These are phyloP conservation scores for Thuidium tamariscinum DNA, from an alignment of 225 moss, liverwort and hornwort species.

Conservation along the genomic window DNA sequence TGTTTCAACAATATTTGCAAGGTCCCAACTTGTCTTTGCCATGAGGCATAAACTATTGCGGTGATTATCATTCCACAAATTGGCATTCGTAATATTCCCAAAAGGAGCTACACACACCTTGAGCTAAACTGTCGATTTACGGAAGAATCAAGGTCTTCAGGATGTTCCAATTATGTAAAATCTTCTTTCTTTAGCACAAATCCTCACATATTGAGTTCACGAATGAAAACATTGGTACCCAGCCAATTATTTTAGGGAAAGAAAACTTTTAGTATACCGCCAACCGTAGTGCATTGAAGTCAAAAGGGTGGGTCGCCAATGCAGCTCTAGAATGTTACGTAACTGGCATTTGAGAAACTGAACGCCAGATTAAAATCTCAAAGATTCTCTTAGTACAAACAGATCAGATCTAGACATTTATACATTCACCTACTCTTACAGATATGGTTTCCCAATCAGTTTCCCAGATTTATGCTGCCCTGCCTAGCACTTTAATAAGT, in stretches of 20 bases:
- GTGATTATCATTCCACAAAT: neutral
- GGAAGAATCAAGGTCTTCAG: neutral
- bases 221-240: neutral
- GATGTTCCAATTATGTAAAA: neutral
- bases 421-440: neutral
- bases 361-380: neutral
- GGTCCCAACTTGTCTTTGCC: neutral
- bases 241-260: too few species aligned
- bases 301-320: neutral
- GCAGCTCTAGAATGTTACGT: neutral
- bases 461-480: neutral
- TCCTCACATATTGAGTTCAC: neutral
- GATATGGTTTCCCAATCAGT: neutral
- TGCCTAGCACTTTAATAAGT: neutral
- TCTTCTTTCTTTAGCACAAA: neutral
- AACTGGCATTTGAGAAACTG: neutral
- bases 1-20: neutral
- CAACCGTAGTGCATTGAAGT: neutral
- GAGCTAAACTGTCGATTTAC: neutral
- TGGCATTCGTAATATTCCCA: neutral
- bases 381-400: neutral
- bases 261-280: neutral
- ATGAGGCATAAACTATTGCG: neutral
- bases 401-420: neutral
- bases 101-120: neutral